These are phyloP conservation scores for Pterocarpus macrocarpus DNA, from an alignment of 306 rosid species.

Conservation along the genomic window DNA sequence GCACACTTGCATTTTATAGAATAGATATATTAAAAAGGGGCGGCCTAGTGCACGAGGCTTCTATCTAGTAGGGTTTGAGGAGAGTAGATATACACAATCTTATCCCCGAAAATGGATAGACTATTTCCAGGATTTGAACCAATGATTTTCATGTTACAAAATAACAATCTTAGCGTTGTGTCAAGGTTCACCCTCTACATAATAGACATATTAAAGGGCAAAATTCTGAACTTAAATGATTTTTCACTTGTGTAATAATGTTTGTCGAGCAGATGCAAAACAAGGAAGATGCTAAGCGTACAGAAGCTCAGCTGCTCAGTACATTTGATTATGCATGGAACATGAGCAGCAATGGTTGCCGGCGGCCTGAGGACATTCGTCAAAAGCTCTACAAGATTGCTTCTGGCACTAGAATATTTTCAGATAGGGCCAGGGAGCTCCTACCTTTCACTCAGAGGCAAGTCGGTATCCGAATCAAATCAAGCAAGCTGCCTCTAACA, in stretches of 20 bases:
- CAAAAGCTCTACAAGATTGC: slow-evolving; percentile 61
- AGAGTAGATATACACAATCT: too few relatives aligned
- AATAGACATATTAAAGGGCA: background rate
- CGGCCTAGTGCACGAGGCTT: too few relatives aligned
- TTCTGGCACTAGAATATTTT: slow-evolving; percentile 52
- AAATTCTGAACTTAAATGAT: background rate
- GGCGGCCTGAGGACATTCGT: slow-evolving; percentile 71
- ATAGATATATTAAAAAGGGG: background rate
- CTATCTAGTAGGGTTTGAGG: too few relatives aligned
- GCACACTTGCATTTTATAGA: background rate
- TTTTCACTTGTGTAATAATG: background rate
- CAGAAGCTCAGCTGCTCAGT: slow-evolving; percentile 71
- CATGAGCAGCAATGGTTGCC: slow-evolving; percentile 61
- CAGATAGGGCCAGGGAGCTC: slow-evolving; percentile 56
- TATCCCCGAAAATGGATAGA: too few relatives aligned
- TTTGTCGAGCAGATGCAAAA: slow-evolving; percentile 70
- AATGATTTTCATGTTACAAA: too few relatives aligned
- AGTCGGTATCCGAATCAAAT: slow-evolving; percentile 74
- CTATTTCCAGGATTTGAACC: too few relatives aligned
- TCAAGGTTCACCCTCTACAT: too few relatives aligned
- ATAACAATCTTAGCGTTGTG: too few relatives aligned
- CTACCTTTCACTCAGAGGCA: slow-evolving; percentile 67
- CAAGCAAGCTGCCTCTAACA: slow-evolving; percentile 52
- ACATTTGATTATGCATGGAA: slow-evolving; percentile 96
- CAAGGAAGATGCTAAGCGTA: slow-evolving; percentile 68